Base-by-base conservation (phyloP, 768 basidiomycete genomes). In the Mycena amicta region DNA sequence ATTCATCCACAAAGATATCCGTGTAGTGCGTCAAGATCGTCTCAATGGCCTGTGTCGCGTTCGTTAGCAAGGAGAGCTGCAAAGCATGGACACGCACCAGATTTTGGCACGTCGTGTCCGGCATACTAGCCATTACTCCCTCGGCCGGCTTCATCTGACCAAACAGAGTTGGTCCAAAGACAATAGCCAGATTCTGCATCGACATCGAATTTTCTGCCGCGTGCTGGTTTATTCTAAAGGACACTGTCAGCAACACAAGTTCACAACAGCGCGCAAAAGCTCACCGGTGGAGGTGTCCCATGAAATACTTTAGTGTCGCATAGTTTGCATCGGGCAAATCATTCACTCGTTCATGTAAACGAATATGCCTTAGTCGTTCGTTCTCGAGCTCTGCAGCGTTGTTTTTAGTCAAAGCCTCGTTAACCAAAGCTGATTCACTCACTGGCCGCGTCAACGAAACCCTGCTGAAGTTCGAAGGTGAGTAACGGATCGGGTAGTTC, bases 261-360 rank as follows among this genome's bases (percentile, higher is more conserved):
- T 20, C 30, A 47, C 27, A 50, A 53, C 29, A 22, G 15, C 18
- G 28, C n/a, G n/a, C n/a, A 20, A 27, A 28, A 4, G 73, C 84
- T 56, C 64, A 96, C 95, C 83, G 86, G 75, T 98, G 83, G 60
- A 99, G 77, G 75, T 99, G 97, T 13, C 92, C 94, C 80, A 99
- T 80, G 72, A 98, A 90, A 72, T 83, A 97, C 71, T 98, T 98
- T 51, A 98, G 80, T 1, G 96, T 96, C 1, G 97, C 93, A 68
- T 99, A 99, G 73, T 98, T 98, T n/a, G 97, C 85, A 74, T 99
- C 97, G 13, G 97, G 96, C 53, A 99, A 81, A 64, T 98, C 96
- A 67, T 99, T 99, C 46, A 99, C 95, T 46, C 95, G 87, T 70
- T 98, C 97, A 68, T 99, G 97, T 52, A 98, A 76, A 50, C 95